Base-by-base conservation (phyloP, 2,329 filamentous ascomycete species). In the Elsinoe batatas region DNA sequence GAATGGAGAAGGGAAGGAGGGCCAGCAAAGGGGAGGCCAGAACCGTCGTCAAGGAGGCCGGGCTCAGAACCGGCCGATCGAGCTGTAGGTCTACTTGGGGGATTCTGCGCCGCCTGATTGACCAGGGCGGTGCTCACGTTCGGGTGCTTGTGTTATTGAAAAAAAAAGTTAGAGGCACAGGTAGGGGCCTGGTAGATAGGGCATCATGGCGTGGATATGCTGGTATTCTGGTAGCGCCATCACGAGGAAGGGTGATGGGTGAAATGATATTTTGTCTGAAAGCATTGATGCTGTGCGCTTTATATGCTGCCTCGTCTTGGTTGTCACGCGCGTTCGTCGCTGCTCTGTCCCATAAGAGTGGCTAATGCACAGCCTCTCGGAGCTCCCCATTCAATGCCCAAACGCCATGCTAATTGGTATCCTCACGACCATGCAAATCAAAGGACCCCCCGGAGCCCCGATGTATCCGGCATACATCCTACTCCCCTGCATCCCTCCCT, bases 1-100 rank as follows among this genome's bases (percentile, higher is more conserved):
- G 47, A 44, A 55, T 13, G n/a, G n/a, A 17, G 53, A 38, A 12
- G 57, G 50, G 37, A 55, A 58, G 53, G 55, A 53, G 33, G 58
- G 54, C 49, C 54, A 30, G 7, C 26, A 58, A 38, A 55, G 56
- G 43, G 57, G 55, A n/a, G 53, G 57, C 54, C 58, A 60, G 54
- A 56, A 60, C 30, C 54, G 55, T 43, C 49, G 55, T 35, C 58
- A 58, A 51, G 57, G 57, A 35, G 53, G 57, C 58, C 56, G 56
- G 33, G 40, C 32, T 37, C 57, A 58, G 47, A 56, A 56, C 57
- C 58, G 57, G 38, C 38, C 58, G 46, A 47, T 56, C 32, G 58
- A 60, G 57, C 54, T 57, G 35, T 60, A 58, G 38, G 33, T 37
- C 35, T 33, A 3, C 7, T 5, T 15, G n/a, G 11, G 30, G 35